phyloP scores from a whole-genome alignment of 495 filamentous ascomycete species.

The Hypoxylon lienhwacheense region DNA sequence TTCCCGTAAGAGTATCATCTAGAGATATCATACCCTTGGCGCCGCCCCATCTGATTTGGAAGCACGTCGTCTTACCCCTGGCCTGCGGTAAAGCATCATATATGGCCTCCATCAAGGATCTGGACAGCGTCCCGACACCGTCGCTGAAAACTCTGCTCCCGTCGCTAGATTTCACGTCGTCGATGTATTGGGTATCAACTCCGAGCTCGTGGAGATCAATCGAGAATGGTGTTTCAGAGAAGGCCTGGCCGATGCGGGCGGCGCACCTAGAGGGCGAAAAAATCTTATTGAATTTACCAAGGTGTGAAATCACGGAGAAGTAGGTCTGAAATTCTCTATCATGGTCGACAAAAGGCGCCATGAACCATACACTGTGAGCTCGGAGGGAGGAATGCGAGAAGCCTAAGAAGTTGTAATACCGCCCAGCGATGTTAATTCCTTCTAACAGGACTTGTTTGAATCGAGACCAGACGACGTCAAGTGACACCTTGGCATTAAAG shows the following conservation, averaged over 20 bases:
- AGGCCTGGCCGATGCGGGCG: conserved; percentile 80
- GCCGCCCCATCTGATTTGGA: conserved; percentile 72
- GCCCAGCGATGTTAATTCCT: conserved; percentile 65
- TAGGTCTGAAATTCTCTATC: conserved; percentile 44
- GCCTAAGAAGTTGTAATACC: conserved; percentile 68
- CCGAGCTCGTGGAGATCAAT: conserved; percentile 44
- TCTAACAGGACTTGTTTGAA: conserved; percentile 60
- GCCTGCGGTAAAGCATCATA: conserved; percentile 49
- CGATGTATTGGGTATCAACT: conserved; percentile 42
- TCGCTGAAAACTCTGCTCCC: conserved; percentile 69
- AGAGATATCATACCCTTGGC: conserved; percentile 75
- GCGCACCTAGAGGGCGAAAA: conserved; percentile 72
- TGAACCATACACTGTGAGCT: conserved; percentile 70
- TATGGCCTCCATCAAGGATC: conserved; percentile 55
- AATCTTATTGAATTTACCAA: conserved; percentile 69
- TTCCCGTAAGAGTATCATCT: conserved; percentile 59
- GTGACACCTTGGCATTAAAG: conserved; percentile 57
- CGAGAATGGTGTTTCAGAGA: conserved; percentile 70
- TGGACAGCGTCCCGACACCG: conserved; percentile 74
- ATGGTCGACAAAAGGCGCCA: conserved; percentile 64
- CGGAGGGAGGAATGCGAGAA: conserved; percentile 78
- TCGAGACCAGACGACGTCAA: conserved; percentile 58
- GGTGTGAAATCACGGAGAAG: conserved; percentile 55
- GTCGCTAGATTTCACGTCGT: conserved; percentile 43
- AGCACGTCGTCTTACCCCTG: conserved; percentile 57